These are phyloP conservation scores for Berkeleyomyces rouxiae DNA, from an alignment of 2,329 filamentous ascomycete species.

Conservation along the genomic window DNA sequence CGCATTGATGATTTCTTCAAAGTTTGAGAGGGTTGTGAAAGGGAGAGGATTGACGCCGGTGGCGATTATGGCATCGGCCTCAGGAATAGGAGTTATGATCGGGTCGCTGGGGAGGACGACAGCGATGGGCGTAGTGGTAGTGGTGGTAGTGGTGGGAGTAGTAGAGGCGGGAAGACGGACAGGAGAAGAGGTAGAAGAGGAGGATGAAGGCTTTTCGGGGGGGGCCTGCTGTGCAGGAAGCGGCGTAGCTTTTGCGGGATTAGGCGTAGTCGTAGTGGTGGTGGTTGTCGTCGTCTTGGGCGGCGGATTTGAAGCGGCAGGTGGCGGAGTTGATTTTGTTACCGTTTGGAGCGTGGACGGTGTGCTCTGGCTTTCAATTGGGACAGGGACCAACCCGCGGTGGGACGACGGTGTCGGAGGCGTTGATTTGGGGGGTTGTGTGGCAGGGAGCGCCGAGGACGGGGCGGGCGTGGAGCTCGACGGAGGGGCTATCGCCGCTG, in stretches of 20 bases:
- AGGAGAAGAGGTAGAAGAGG: background rate
- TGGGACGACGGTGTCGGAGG: background rate
- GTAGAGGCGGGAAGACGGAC: background rate
- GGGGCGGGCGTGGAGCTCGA: background rate
- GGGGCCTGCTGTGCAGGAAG: background rate
- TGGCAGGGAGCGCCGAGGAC: background rate
- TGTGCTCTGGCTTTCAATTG: background rate
- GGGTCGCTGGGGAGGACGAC: background rate
- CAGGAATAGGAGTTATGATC: conserved; percentile 3
- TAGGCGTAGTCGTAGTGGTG: background rate
- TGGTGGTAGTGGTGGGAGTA: background rate
- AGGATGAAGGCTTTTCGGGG: background rate
- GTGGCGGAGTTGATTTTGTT: background rate
- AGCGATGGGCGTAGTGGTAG: background rate
- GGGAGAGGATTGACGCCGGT: background rate
- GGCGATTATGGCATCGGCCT: background rate
- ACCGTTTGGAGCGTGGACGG: background rate
- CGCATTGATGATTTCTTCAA: conserved; percentile 4
- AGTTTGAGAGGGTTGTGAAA: conserved; percentile 8
- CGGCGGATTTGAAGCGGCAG: background rate
- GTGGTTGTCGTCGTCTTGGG: background rate
- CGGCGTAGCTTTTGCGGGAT: background rate
- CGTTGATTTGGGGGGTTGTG: background rate
- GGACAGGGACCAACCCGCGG: background rate
- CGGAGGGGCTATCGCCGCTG: background rate